These are phyloP conservation scores for Capsella rubella DNA, from an alignment of 441 rosid genomes.

Conservation along the genomic window DNA sequence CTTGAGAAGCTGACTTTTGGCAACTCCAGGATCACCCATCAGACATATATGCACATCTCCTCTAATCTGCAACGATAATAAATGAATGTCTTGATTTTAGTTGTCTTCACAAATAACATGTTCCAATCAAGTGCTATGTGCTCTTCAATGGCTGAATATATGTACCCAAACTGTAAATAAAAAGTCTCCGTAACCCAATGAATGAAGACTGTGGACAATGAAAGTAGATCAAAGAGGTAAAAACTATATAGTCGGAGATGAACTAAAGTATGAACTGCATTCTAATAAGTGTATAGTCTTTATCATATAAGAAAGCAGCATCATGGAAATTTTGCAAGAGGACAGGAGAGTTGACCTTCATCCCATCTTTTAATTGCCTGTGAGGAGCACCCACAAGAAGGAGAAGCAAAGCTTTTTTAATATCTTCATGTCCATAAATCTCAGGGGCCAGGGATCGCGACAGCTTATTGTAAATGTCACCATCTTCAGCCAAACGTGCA, in stretches of 20 bases:
- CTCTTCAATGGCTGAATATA: not conserved
- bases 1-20: conserved; percentile 99
- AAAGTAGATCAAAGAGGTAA: conserved; percentile 13
- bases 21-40: conserved; percentile 99
- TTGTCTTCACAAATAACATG: conserved; percentile 4
- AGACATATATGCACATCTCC: conserved; percentile 97
- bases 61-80: conserved; percentile 72
- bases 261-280: conserved; percentile 8
- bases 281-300: conserved; percentile 5
- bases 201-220: conserved; percentile 8
- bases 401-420: conserved; percentile 94
- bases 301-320: conserved; percentile 3
- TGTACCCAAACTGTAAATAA: not conserved
- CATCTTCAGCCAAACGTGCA: conserved; percentile 92
- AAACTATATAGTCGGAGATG: conserved; percentile 9
- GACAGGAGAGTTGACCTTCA: conserved; percentile 71
- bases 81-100: not conserved
- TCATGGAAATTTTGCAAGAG: conserved; percentile 21
- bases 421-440: conserved; percentile 99
- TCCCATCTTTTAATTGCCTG: conserved; percentile 94
- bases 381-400: conserved; percentile 99
- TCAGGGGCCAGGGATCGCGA: conserved; percentile 96
- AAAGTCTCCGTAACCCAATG: conserved; percentile 19
- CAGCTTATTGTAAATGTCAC: conserved; percentile 95
- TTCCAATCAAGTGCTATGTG: not conserved